Conservation (phyloP, 2,329 filamentous ascomycete species). For the Dactylonectria macrodidyma region DNA sequence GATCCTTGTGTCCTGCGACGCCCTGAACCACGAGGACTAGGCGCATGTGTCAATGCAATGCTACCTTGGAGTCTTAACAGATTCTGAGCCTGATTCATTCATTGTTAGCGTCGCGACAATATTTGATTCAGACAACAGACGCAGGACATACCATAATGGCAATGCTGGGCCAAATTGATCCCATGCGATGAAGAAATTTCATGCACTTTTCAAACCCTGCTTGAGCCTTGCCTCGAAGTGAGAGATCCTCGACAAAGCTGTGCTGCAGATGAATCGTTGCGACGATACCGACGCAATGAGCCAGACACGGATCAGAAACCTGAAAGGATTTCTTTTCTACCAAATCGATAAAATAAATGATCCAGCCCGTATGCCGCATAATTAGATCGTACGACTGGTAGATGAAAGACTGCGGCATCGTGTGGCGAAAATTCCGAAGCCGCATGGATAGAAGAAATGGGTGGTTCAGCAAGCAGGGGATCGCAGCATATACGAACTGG, state of each 20-base stretch:
- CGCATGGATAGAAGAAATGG: constrained; percentile 66
- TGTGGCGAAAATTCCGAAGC: constrained; percentile 65
- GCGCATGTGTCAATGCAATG: background rate
- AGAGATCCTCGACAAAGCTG: constrained; percentile 58
- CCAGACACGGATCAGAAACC: constrained; percentile 53
- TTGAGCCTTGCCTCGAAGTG: constrained; percentile 40
- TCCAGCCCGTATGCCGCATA: constrained; percentile 66
- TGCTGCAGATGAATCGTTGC: constrained; percentile 69
- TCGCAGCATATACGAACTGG: constrained; percentile 67
- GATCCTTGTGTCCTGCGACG: constrained; percentile 34
- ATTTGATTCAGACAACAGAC: background rate
- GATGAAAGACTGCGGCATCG: constrained; percentile 68
- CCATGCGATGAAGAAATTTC: constrained; percentile 43
- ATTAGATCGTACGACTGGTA: constrained; percentile 68
- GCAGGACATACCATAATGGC: constrained; percentile 41
- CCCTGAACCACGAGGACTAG: background rate
- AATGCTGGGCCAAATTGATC: constrained; percentile 42
- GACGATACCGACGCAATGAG: constrained; percentile 65
- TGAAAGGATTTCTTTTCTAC: constrained; percentile 59
- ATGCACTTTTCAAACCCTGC: constrained; percentile 47
- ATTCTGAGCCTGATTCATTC: constrained; percentile 40
- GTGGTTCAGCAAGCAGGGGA: constrained; percentile 67
- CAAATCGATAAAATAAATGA: constrained; percentile 65
- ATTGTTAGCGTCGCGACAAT: background rate
- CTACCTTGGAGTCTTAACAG: constrained; percentile 51